Base-by-base conservation (phyloP, 2,329 filamentous ascomycete species). In the Penicillium sp. region DNA sequence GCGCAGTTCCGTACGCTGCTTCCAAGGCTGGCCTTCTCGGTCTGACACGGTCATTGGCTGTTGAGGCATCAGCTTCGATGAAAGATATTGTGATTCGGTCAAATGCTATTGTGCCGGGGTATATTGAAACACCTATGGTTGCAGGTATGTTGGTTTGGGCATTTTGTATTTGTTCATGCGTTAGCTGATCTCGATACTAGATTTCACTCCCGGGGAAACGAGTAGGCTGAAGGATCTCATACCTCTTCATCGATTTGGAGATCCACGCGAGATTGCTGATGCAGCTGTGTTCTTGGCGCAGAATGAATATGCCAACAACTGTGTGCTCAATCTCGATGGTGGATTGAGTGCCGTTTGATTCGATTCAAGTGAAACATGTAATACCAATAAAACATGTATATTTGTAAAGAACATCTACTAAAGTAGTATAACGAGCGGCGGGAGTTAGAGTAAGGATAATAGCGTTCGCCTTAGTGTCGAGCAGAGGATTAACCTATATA, bases 241-340 rank as follows among this genome's bases (percentile, higher is more conserved):
- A 49, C 90, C 90, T 1, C 70, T 84, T 17, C 77, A 78, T 31
- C 86, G 91, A 31, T 85, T 93, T 61, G 91, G 90, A 17, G 76
- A 78, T 35, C 79, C 83, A 8, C 80, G 84, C 27, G 91, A 96
- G 72, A 84, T 96, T 33, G 91, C 91, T n/a, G 86, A 93, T 68
- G 91, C 91, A 54, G 90, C 89, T 47, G 70, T 88, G 29, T 96
- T 96, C 73, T 81, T 96, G 17, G 88, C 85, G 31, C 82, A 82
- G 47, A 96, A 94, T 73, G 78, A 84, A 61, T 96, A 93, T 75
- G 89, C 91, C 55, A 93, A 93, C 73, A 96, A 96, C 64, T 94
- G 90, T 72, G 82, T 93, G 50, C 80, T 96, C 51, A 94, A 93
- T 72, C 80, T 96, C 29, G 92, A 96, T 74, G 92, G 92, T 17